Base-by-base conservation (phyloP, 306 rosid genomes). In the Rubus idaeus region DNA sequence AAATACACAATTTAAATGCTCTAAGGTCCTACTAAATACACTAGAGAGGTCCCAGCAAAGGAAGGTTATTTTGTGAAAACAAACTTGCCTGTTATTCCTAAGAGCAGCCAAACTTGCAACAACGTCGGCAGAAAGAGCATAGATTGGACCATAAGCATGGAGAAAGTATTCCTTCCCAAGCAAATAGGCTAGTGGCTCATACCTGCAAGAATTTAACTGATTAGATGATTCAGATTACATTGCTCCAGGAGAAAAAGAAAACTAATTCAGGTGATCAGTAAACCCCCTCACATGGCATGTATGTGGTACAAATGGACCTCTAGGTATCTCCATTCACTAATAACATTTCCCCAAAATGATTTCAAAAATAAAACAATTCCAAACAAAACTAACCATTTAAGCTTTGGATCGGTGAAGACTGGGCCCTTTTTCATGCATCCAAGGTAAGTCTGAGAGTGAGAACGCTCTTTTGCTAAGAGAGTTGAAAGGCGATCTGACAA, bases 341-440 rank as follows among this genome's bases (percentile, higher is more conserved):
- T 42, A 5, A 46, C 70, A 60, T 16, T 35, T 62, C 45, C 55
- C 42, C 51, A 56, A 58, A 42, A 20, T 42, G 52, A 45, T 73
- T 23, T 21, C 7, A 30, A 58, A 6, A 53, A 26, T 61, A 7
- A 16, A 61, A 63, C 4, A 30, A 50, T 46, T 45, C n/a, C 45
- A 16, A 46, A 46, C 21, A 46, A 68, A 21, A 84, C 96, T 76
- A 60, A 96, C 99, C 98, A 96, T 86, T 96, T 96, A 72, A 96
- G 90, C 84, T 93, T 96, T 5, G 99, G 93, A 71, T 91, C 97
- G 6, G 97, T 96, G 82, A 96, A 96, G 52, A 96, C 99, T 12
- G 98, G 97, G 50, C 98, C 99, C 71, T 96, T 96, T 64, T 96
- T 96, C 99, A 96, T 91, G 91, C 99, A 96, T 40, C 99, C 98